Evolutionary conservation across 2,329 filamentous ascomycete genomes (phyloP).

Genomic region (Elsinoe australis): DNA sequence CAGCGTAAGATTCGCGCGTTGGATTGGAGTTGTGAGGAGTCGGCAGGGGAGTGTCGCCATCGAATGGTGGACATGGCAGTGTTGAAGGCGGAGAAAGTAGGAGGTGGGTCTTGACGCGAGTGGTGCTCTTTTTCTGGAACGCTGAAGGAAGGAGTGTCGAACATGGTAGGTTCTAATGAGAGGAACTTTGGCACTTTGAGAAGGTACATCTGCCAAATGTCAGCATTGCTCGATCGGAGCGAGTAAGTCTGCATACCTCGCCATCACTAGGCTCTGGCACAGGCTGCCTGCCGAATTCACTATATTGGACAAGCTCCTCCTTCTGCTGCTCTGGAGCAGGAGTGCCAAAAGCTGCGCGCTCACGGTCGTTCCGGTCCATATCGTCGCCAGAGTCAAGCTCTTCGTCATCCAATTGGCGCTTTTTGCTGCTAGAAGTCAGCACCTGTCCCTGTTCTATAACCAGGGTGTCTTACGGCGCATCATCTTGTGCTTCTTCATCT

Average conservation of each 20-base stretch:
- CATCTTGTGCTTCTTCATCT: conserved; percentile 27
- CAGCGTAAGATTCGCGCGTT: conserved; percentile 68
- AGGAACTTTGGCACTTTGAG: conserved; percentile 67
- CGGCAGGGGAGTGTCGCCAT: conserved; percentile 59
- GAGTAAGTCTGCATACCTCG: conserved; percentile 50
- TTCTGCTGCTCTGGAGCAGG: conserved; percentile 42
- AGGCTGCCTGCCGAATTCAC: conserved; percentile 60
- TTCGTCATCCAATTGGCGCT: conserved; percentile 52
- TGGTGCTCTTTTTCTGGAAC: conserved; percentile 54
- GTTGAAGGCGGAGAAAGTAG: conserved; percentile 52
- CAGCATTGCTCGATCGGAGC: neutral
- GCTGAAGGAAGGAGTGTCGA: conserved; percentile 58
- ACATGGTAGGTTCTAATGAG: conserved; percentile 59
- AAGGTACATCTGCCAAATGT: conserved; percentile 51
- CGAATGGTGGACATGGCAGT: conserved; percentile 61
- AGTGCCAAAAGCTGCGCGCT: conserved; percentile 51
- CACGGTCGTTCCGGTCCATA: conserved; percentile 54
- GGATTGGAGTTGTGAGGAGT: conserved; percentile 60
- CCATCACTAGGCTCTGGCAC: conserved; percentile 64
- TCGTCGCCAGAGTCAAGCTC: conserved; percentile 57
- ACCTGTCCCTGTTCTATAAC: neutral
- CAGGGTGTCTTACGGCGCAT: conserved; percentile 23
- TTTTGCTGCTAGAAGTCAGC: conserved; percentile 12
- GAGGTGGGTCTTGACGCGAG: conserved; percentile 37
- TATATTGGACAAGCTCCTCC: conserved; percentile 52